Conservation (phyloP, 2,329 filamentous ascomycete species). For the Ilyonectria robusta region DNA sequence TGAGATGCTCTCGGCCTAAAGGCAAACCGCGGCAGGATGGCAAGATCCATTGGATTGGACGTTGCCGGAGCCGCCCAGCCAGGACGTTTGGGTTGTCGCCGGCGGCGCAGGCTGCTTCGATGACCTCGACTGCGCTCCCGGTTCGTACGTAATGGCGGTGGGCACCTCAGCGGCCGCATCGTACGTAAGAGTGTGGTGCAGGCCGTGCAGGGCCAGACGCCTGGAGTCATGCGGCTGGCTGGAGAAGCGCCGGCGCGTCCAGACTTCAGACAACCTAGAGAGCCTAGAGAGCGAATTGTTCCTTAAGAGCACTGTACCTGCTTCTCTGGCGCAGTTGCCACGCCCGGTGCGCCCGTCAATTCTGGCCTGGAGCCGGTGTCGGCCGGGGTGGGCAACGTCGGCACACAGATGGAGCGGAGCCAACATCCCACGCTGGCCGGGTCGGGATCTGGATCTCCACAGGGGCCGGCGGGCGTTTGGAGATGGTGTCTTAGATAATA, state of each 20-base stretch:
- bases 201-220: not conserved
- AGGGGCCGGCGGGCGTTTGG: conserved; percentile 24
- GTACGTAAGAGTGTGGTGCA: conserved; percentile 28
- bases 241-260: not conserved
- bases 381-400: conserved; percentile 31
- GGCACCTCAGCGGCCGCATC: conserved; percentile 24
- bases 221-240: conserved; percentile 27
- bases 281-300: not conserved
- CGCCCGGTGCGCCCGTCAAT: not conserved
- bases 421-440: conserved; percentile 22
- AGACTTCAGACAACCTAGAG: not conserved
- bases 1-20: not conserved
- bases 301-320: not conserved
- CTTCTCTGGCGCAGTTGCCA: not conserved
- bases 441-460: conserved; percentile 18
- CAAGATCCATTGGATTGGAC: conserved; percentile 9
- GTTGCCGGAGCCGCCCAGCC: conserved; percentile 4
- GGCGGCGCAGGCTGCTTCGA: conserved; percentile 21
- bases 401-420: conserved; percentile 11
- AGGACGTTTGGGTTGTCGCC: not conserved
- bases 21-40: conserved; percentile 11
- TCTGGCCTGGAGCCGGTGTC: conserved; percentile 17
- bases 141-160: conserved; percentile 30
- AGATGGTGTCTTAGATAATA: conserved; percentile 9
- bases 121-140: conserved; percentile 3